These are phyloP conservation scores for Bromus sterilis DNA, from an alignment of 176 grass and related monocot species.

Conservation along the genomic window DNA sequence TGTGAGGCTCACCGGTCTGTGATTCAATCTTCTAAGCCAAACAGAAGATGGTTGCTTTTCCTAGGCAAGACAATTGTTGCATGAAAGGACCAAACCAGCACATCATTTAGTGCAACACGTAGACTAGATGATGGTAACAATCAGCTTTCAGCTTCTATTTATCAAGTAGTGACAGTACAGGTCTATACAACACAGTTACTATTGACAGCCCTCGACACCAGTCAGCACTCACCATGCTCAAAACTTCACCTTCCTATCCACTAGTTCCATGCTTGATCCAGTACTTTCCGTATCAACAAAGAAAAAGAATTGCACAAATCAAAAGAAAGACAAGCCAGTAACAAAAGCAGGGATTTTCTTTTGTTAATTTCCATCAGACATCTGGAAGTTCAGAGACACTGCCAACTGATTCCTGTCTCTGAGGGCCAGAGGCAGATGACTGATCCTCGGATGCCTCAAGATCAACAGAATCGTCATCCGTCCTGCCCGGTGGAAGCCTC, in stretches of 20 bases:
- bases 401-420: constrained; percentile 62
- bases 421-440: constrained; percentile 46
- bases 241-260: constrained; percentile 29
- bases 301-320: constrained; percentile 23
- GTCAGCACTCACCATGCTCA: constrained; percentile 26
- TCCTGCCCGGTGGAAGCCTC: neutral
- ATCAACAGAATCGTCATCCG: constrained; percentile 47
- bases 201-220: constrained; percentile 19
- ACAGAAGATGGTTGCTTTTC: neutral
- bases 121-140: constrained; percentile 6
- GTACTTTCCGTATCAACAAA: constrained; percentile 32
- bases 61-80: neutral
- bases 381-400: constrained; percentile 63
- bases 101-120: neutral
- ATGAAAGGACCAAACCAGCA: neutral
- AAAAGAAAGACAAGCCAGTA: constrained; percentile 3
- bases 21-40: neutral
- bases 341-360: neutral
- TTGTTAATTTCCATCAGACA: constrained; percentile 32
- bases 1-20: neutral
- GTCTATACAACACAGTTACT: constrained; percentile 37
- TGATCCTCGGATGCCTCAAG: constrained; percentile 51
- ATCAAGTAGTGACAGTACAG: constrained; percentile 36
- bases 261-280: neutral
- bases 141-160: constrained; percentile 37